Base-by-base conservation (phyloP, 2,329 filamentous ascomycete species). In the Fusarium sororula region DNA sequence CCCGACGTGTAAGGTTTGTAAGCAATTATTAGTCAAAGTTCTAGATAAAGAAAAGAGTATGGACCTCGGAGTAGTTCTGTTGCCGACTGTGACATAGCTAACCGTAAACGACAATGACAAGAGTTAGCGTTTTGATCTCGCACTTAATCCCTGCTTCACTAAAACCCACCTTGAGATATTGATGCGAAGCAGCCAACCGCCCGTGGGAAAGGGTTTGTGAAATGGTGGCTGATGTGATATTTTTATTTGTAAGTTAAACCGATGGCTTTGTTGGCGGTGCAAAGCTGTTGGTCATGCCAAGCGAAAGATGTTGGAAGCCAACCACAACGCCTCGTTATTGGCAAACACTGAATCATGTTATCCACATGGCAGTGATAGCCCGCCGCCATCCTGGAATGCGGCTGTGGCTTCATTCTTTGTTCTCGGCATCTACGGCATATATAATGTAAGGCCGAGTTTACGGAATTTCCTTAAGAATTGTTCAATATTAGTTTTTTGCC, bases 391-490 rank as follows among this genome's bases (percentile, higher is more conserved):
- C 17, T 6, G 8, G 53, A 44, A 44, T 32, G 38, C 17, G 17
- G 38, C n/a, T 56, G 35, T 55, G 35, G 35, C 20, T 32, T 42
- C 17, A 11, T 56, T 44, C 53, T 56, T 44, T 56, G 38, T 56
- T 44, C 38, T 56, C 37, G 53, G 37, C 22, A 15, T 1, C 15
- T 4, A 20, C 22, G 26, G 26, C 26, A 56, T 32, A 5, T 4
- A 38, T n/a, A 3, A 5, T 41, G 6, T 14, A n/a, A 30, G 12
- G 1, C n/a, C 3, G 12, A 30, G 22, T 4, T 1, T 7, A 44
- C 3, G 11, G 5, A 10, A 5, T 18, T 20, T 0, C 8, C 11
- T 28, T 30, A n/a, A n/a, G 7, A 17, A 20, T 15, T 6, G 2
- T 6, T 13, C 5, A 9, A 22, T 2, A 13, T 3, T 11, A 9